Evolutionary conservation across 2,329 filamentous ascomycete species (phyloP).

Genomic region (Didymellaceae sp.): DNA sequence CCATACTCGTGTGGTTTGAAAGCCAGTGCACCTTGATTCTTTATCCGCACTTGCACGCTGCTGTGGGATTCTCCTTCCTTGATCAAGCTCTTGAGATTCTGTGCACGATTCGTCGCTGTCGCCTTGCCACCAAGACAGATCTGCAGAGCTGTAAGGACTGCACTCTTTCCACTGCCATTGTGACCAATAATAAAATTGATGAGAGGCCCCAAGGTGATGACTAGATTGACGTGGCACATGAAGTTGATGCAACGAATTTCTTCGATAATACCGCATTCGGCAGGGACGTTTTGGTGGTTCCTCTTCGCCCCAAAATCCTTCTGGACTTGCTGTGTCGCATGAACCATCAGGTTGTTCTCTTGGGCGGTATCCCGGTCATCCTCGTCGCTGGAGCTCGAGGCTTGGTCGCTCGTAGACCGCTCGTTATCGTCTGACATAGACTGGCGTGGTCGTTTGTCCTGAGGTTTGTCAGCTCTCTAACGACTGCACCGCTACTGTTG

Average conservation of each 20-base stretch:
- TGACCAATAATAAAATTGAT: slow-evolving; percentile 99
- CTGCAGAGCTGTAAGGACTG: slow-evolving; percentile 89
- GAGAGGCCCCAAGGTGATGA: slow-evolving; percentile 84
- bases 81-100: slow-evolving; percentile 87
- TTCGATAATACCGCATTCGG: slow-evolving; percentile 87
- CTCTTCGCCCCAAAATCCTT: slow-evolving; percentile 30
- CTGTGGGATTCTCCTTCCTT: slow-evolving; percentile 80
- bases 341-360: slow-evolving; percentile 33
- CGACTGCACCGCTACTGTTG: too few species aligned
- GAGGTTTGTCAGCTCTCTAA: slow-evolving; percentile 19
- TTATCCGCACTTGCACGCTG: slow-evolving; percentile 81
- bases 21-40: slow-evolving; percentile 85
- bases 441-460: slow-evolving; percentile 42
- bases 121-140: slow-evolving; percentile 96
- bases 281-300: slow-evolving; percentile 66
- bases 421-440: slow-evolving; percentile 33
- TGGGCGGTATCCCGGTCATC: slow-evolving; percentile 23
- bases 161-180: slow-evolving; percentile 97
- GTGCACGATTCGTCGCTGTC: slow-evolving; percentile 88
- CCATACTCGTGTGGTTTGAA: slow-evolving; percentile 86
- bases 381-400: slow-evolving; percentile 21
- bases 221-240: slow-evolving; percentile 89
- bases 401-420: slow-evolving; percentile 22
- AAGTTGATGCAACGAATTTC: slow-evolving; percentile 89
- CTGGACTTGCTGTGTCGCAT: slow-evolving; percentile 40